phyloP scores from a whole-genome alignment of 2,329 filamentous ascomycete genomes.

The Hypocreales sp. region DNA sequence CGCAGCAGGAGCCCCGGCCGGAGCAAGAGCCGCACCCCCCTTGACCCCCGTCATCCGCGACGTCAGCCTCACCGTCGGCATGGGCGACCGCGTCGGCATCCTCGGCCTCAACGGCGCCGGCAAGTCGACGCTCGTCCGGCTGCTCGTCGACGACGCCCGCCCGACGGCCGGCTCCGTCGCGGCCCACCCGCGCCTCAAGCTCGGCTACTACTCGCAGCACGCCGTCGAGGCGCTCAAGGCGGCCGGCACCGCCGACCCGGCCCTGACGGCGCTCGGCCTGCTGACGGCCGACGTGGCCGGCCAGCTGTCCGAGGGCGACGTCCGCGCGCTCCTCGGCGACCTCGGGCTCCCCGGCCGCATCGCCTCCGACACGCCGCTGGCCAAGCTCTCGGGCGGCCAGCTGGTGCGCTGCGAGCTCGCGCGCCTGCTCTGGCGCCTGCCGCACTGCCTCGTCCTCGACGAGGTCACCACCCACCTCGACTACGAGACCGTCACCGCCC shows the following conservation, averaged over 20 bases:
- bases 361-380: conserved; percentile 58
- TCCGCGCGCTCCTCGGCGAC: conserved; percentile 49
- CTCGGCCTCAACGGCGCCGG: conserved; percentile 69
- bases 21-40: no score
- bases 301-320: conserved; percentile 46
- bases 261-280: conserved; percentile 49
- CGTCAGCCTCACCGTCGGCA: conserved; percentile 52
- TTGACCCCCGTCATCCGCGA: conserved; percentile 36
- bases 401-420: conserved; percentile 52
- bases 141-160: conserved; percentile 45
- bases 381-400: conserved; percentile 67
- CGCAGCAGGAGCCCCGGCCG: no score
- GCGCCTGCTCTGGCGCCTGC: conserved; percentile 49
- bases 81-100: conserved; percentile 60
- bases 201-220: conserved; percentile 71
- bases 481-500: conserved; percentile 60
- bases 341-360: conserved; percentile 56
- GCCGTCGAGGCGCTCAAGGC: conserved; percentile 54
- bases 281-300: conserved; percentile 38
- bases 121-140: conserved; percentile 62
- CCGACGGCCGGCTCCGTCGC: conserved; percentile 47
- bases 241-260: conserved; percentile 29
- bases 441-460: conserved; percentile 62
- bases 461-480: conserved; percentile 79
- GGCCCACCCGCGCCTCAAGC: conserved; percentile 50